Base-by-base conservation (phyloP, 1,284 basidiomycete species). In the Omphalotus olearius region DNA sequence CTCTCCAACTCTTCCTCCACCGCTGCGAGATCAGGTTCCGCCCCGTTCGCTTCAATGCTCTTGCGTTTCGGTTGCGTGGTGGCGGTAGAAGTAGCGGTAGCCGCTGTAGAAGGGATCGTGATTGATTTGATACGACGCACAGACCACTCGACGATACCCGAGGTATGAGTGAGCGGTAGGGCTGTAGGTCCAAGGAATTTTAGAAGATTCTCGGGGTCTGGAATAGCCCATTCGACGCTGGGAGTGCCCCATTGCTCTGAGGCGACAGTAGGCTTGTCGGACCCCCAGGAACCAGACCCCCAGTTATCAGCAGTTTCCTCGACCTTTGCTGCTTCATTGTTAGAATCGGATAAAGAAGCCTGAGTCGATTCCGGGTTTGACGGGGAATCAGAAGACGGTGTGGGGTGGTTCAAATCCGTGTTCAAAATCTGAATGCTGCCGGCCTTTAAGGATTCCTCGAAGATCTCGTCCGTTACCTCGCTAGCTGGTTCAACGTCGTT, bases 1-100 rank as follows among this genome's bases (percentile, higher is more conserved):
- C 62, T 62, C 38, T 72, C 73, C 9, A 85, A 66, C 35, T 74
- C 74, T 7, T 66, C 69, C 60, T 85, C 83, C 25, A 83, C 76
- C 0, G 65, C 69, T 23, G 66, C 67, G 17, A 64, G 58, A 33
- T 48, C 43, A 46, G 52, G 48, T 16, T 40, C 47, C 16, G 26
- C 45, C 10, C 30, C 17, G 33, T 20, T 23, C 25, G 33, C 33
- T 20, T 30, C 36, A 36, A 26, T 13, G 18, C 4, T 43, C 11
- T 25, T 11, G 18, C 36, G 35, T 23, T 17, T 41, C 25, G n/a
- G 18, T 18, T 17, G 13, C 25, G n/a, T n/a, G n/a, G n/a, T n/a
- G n/a, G n/a, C n/a, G n/a, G n/a, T n/a, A n/a, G n/a, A n/a, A n/a
- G n/a, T n/a, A n/a, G n/a, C n/a, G n/a, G n/a, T n/a, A n/a, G n/a